Evolutionary conservation across 345 rosid species (phyloP), one percentile per base, ranked within the genome.

Genomic region (Dovyalis caffra): DNA sequence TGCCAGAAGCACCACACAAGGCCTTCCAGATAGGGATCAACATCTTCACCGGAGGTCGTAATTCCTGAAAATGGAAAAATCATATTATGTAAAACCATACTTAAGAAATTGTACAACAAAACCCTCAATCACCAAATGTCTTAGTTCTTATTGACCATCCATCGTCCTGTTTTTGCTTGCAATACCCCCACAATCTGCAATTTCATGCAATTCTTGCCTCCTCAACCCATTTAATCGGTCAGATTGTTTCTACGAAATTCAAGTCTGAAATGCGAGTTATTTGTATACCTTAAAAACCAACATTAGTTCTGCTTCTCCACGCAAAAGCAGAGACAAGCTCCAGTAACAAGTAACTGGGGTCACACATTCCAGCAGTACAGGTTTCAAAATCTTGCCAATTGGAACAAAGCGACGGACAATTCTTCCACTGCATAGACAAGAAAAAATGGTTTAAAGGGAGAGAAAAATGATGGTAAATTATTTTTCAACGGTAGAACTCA

Each of bases 1-100:
- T 28, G 47, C 61, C 80, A 73, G 69, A 38, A 38, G 77, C 80
- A 64, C 84, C 57, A 80, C 93, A 87, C 76, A 95, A 80, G 34
- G 95, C 93, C 83, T 88, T 95, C 97, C 95, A 93, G 64, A 93
- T 77, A 25, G 94, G 97, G 76, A 88, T 84, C 84, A 89, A 73
- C 88, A 91, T 88, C 85, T 89, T 95, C 82, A 88, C 61, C 6
- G 95, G 94, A 3, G 90, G 97, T 18, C 76, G 88, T 64, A 89
- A 78, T 82, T 91, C 90, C 97, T 95, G 80, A 62, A 74, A 56
- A 68, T 45, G 21, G 53, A 40, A 73, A 43, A 73, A 43, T 67
- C 66, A 69, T 51, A 51, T 71, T 28, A 16, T 31, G 45, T 7
- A 45, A 28, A 32, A 23, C 61, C 31, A 75, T 21, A 18, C 23